Conservation (phyloP, 129 eudicot genomes). For the Chrysanthemum seticuspe region DNA sequence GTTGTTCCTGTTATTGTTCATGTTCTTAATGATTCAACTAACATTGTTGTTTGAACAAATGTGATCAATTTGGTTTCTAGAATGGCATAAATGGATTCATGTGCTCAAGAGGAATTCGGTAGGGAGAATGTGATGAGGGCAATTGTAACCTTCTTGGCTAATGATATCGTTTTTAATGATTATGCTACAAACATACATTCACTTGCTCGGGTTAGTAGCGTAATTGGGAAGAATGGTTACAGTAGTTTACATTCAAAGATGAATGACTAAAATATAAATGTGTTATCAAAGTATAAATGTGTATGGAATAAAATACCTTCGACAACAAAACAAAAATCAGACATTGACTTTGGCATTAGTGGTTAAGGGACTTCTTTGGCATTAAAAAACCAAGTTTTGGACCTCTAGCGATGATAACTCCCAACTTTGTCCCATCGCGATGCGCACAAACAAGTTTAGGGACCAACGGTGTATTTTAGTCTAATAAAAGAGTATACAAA, state of each 20-base stretch:
- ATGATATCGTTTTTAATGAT: constrained; percentile 58
- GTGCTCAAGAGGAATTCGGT: constrained; percentile 67
- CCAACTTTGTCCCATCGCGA: no score
- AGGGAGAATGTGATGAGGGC: constrained; percentile 65
- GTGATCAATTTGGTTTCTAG: constrained; percentile 56
- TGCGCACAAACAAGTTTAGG: no score
- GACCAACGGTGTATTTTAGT: no score
- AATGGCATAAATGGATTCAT: constrained; percentile 49
- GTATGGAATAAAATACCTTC: no score
- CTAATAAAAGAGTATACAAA: no score
- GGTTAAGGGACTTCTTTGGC: no score
- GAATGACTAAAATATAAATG: no score
- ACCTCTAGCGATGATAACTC: no score
- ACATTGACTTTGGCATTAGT: no score
- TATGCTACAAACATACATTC: not conserved
- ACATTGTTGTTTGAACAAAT: constrained; percentile 42
- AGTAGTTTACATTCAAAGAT: constrained; percentile 18
- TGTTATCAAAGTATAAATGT: no score
- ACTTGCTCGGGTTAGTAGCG: not conserved
- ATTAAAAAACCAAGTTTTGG: no score
- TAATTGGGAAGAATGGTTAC: constrained; percentile 30
- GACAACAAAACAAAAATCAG: no score
- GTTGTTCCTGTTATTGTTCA: constrained; percentile 46
- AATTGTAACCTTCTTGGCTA: constrained; percentile 44
- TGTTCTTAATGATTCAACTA: constrained; percentile 43